Evolutionary conservation across 164 flowering plant species (phyloP).

Genomic region (Euptelea pleiosperma): DNA sequence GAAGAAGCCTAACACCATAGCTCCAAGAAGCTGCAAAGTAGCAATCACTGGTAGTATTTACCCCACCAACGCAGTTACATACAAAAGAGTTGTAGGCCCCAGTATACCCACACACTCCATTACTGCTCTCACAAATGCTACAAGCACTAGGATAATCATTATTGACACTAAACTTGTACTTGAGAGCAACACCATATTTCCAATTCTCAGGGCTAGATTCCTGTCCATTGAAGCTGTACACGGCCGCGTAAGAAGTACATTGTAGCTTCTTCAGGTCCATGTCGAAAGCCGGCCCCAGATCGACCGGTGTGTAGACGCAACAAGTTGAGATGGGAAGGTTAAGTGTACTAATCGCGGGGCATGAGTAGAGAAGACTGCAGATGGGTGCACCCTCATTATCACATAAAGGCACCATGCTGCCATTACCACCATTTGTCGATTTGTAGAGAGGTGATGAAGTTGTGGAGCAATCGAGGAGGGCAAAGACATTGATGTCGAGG

Average conservation of each 20-base stretch:
- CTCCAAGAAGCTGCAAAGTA: slow-evolving; percentile 36
- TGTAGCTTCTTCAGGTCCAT: slow-evolving; percentile 57
- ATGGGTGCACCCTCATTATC: slow-evolving; percentile 43
- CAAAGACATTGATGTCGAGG: slow-evolving; percentile 48
- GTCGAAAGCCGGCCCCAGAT: slow-evolving; percentile 67
- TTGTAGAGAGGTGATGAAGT: slow-evolving; percentile 51
- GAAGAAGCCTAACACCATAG: slow-evolving; percentile 20
- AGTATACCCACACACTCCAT: slow-evolving; percentile 60
- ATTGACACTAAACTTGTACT: slow-evolving; percentile 54
- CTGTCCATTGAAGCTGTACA: slow-evolving; percentile 48
- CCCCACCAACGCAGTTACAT: slow-evolving; percentile 57
- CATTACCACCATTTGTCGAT: slow-evolving; percentile 16
- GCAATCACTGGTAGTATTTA: slow-evolving; percentile 54
- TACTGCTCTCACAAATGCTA: slow-evolving; percentile 50
- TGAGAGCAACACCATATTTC: slow-evolving; percentile 65
- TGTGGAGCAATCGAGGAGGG: slow-evolving; percentile 55
- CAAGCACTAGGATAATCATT: slow-evolving; percentile 53
- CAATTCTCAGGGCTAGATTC: slow-evolving; percentile 47
- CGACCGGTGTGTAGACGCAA: slow-evolving; percentile 72
- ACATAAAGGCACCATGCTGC: slow-evolving; percentile 34
- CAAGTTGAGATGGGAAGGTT: slow-evolving; percentile 52
- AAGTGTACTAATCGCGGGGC: slow-evolving; percentile 42
- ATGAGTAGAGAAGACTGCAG: slow-evolving; percentile 54
- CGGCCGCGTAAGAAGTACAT: slow-evolving; percentile 52
- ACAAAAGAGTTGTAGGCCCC: slow-evolving; percentile 43